Conservation (phyloP, 2,329 filamentous ascomycete genomes). For the Monosporascus sp. region DNA sequence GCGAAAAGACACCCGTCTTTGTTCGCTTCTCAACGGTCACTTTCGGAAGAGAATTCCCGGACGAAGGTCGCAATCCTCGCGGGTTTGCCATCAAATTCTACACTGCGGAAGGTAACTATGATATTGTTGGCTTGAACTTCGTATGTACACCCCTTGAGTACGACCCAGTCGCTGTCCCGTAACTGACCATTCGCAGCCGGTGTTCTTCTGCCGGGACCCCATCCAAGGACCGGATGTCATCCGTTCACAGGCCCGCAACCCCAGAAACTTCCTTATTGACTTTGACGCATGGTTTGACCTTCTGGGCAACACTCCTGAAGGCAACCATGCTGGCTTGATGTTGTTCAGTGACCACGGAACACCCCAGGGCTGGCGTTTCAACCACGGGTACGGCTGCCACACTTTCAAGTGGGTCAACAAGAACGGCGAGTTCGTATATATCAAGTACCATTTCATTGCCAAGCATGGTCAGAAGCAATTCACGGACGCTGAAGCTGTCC, state of each 20-base stretch:
- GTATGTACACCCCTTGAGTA: no score
- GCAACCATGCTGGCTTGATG: conserved; percentile 42
- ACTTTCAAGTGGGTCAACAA: conserved; percentile 43
- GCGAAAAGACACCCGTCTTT: conserved; percentile 50
- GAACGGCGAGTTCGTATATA: conserved; percentile 43
- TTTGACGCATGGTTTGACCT: conserved; percentile 43
- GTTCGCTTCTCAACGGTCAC: conserved; percentile 46
- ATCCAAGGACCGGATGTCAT: conserved; percentile 42
- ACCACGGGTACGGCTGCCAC: conserved; percentile 39
- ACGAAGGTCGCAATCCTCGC: conserved; percentile 40
- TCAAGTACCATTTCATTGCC: conserved; percentile 44
- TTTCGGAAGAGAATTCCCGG: conserved; percentile 22
- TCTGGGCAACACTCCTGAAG: conserved; percentile 41
- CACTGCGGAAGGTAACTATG: conserved; percentile 57
- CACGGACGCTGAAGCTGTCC: conserved; percentile 36
- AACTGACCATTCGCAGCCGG: conserved; percentile 16
- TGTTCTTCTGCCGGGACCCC: conserved; percentile 45
- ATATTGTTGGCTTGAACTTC: conserved; percentile 42
- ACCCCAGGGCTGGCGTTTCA: conserved; percentile 37
- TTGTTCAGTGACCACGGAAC: conserved; percentile 46
- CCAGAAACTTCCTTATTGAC: conserved; percentile 42
- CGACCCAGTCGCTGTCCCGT: no score
- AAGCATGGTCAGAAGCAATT: conserved; percentile 43
- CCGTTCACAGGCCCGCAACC: conserved; percentile 39
- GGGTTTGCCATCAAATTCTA: conserved; percentile 64